Base-by-base conservation (phyloP, 2,329 filamentous ascomycete genomes). In the Neopestalotiopsis clavispora region DNA sequence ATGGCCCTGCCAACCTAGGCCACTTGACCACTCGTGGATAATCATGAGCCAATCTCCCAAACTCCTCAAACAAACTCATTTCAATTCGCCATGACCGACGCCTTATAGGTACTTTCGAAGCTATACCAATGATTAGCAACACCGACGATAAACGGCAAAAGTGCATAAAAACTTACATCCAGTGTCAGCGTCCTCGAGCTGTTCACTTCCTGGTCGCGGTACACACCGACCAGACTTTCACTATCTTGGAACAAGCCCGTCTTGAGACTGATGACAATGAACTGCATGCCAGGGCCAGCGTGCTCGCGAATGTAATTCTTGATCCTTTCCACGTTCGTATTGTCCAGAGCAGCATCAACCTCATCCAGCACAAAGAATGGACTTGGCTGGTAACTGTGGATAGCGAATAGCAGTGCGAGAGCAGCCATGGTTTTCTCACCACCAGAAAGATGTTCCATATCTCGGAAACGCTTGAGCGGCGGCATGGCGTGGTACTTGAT, bases 401-500 rank as follows among this genome's bases (percentile, higher is more conserved):
- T 95, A 28, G 96, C 96, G 79, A 99, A 99, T 4, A 99, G 87
- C 56, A 99, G 86, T n/a, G 96, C 96, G 52, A 99, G 85, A 14
- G 96, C 96, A 1, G 96, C 96, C 91, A 99, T 99, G 0, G 96
- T 99, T 86, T 99, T 99, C 83, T 99, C 96, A 68, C 96, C 96
- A 75, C 96, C 96, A 1, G 94, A 97, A 10, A 99, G 85, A 79
- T 98, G 96, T 80, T 99, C 96, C 96, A 99, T 99, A 80, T 99
- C 97, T 75, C 96, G 90, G 88, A 99, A 99, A 60, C 96, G 94
- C 84, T 99, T 99, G 71, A 98, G 89, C 1, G 96, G 96, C 23
- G 96, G 96, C 95, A 98, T 99, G 71, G 96, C 97, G 79, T 98
- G 95, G 82, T 99, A 99, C 78, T 97, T 98, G 82, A 99, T 94